Evolutionary conservation across 2,329 filamentous ascomycete genomes (phyloP).

Genomic region (Fusarium solani-melongenae): DNA sequence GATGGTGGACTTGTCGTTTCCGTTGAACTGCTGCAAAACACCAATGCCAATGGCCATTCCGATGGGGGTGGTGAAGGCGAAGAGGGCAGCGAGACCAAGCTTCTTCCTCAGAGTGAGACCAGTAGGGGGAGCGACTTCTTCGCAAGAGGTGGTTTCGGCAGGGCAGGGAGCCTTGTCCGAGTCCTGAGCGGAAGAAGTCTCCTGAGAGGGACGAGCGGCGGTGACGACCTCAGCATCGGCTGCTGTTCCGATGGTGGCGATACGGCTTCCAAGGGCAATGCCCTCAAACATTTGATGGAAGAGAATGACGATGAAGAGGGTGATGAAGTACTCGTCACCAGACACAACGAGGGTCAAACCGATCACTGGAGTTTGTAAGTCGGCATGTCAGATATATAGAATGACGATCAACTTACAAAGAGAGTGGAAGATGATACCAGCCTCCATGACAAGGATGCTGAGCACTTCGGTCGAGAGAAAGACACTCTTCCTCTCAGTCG

Average conservation of each 20-base stretch:
- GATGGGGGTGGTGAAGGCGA: slow-evolving; percentile 78
- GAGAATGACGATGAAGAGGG: slow-evolving; percentile 74
- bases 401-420: slow-evolving; percentile 59
- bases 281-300: slow-evolving; percentile 86
- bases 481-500: slow-evolving; percentile 39
- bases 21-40: slow-evolving; percentile 77
- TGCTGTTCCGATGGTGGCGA: slow-evolving; percentile 65
- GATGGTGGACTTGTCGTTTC: slow-evolving; percentile 75
- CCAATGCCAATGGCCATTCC: slow-evolving; percentile 86
- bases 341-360: slow-evolving; percentile 72
- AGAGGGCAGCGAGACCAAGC: slow-evolving; percentile 69
- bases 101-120: slow-evolving; percentile 61
- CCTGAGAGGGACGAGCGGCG: slow-evolving; percentile 35
- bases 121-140: slow-evolving; percentile 18
- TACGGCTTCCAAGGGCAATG: slow-evolving; percentile 77
- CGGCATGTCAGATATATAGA: background rate
- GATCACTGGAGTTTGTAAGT: slow-evolving; percentile 60
- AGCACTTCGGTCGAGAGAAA: slow-evolving; percentile 60
- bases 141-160: slow-evolving; percentile 33
- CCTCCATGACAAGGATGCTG: slow-evolving; percentile 76
- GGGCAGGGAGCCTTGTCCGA: slow-evolving; percentile 43
- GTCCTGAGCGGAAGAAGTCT: slow-evolving; percentile 29
- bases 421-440: slow-evolving; percentile 81
- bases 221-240: slow-evolving; percentile 29
- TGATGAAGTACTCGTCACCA: slow-evolving; percentile 65